Conservation (phyloP, 2,329 filamentous ascomycete genomes). For the Cladosporium halotolerans region DNA sequence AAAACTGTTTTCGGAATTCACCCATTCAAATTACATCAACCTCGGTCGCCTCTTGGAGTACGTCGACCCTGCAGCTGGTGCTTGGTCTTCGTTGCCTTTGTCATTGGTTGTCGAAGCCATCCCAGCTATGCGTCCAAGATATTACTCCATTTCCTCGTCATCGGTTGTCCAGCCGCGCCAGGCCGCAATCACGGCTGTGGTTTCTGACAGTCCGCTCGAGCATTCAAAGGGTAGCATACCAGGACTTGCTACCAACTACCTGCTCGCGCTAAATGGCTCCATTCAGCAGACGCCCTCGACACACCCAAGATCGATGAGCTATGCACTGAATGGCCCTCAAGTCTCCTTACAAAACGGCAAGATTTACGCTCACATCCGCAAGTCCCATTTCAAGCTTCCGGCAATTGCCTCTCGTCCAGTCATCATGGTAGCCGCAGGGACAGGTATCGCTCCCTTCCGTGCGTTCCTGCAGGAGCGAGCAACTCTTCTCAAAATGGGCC, state of each 20-base stretch:
- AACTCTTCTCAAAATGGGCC: conserved; percentile 26
- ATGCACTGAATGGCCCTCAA: conserved; percentile 28
- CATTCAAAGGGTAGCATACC: conserved; percentile 24
- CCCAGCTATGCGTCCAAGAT: conserved; percentile 19
- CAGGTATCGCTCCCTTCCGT: conserved; percentile 45
- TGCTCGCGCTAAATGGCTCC: conserved; percentile 31
- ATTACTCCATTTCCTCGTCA: conserved; percentile 24
- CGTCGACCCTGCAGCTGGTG: conserved; percentile 32
- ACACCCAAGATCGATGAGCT: conserved; percentile 32
- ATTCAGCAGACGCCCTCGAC: conserved; percentile 34
- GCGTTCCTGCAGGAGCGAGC: conserved; percentile 35
- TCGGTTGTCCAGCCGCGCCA: conserved; percentile 14
- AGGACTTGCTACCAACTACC: conserved; percentile 37
- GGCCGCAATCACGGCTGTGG: conserved; percentile 56
- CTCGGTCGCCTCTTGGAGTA: conserved; percentile 62
- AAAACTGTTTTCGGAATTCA: conserved; percentile 42
- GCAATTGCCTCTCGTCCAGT: conserved; percentile 39
- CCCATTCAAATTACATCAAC: conserved; percentile 33
- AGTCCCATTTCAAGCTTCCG: conserved; percentile 44
- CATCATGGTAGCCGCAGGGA: conserved; percentile 49
- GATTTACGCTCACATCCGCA: conserved; percentile 34
- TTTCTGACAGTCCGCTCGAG: conserved; percentile 29
- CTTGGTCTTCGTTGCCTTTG: conserved; percentile 54
- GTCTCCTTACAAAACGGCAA: conserved; percentile 33
- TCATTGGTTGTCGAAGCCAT: conserved; percentile 41